Evolutionary conservation across 1,284 basidiomycete species (phyloP).

Genomic region (Dichomitus squalens): DNA sequence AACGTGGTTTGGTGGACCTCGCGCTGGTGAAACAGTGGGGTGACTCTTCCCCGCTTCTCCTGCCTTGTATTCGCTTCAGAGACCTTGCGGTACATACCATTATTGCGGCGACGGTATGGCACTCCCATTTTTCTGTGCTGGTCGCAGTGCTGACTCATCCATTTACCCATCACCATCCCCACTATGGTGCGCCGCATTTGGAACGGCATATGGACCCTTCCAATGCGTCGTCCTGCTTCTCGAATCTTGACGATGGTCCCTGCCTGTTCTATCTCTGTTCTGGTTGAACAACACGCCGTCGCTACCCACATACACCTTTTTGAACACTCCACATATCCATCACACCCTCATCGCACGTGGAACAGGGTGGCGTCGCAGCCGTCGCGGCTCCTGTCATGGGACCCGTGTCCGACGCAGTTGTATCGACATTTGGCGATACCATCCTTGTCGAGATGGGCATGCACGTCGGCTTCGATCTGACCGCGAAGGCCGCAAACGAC

Average conservation of each 20-base stretch:
- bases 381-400: conserved; percentile 58
- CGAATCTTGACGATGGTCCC: background rate
- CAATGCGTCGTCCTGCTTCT: background rate
- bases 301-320: background rate
- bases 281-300: background rate
- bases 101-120: conserved; percentile 58
- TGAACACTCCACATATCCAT: background rate
- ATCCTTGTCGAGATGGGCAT: conserved; percentile 59
- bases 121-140: conserved; percentile 1
- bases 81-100: conserved; percentile 64
- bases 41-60: conserved; percentile 61
- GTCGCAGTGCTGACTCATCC: conserved; percentile 7
- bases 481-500: conserved; percentile 54
- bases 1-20: background rate
- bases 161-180: background rate
- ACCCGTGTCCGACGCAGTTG: conserved; percentile 51
- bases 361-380: conserved; percentile 60
- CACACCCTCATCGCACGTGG: conserved; percentile 1
- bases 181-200: background rate
- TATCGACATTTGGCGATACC: conserved; percentile 54
- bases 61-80: conserved; percentile 68
- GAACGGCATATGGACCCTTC: background rate
- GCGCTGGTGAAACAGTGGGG: conserved; percentile 48
- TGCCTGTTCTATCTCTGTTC: background rate
- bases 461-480: conserved; percentile 55